A percentile compares a stretch with the other conserved stretches of the same genome.
These are phyloP conservation scores for Obba rivulosa DNA, from an alignment of 768 basidiomycete genomes.

Conservation along the genomic window DNA sequence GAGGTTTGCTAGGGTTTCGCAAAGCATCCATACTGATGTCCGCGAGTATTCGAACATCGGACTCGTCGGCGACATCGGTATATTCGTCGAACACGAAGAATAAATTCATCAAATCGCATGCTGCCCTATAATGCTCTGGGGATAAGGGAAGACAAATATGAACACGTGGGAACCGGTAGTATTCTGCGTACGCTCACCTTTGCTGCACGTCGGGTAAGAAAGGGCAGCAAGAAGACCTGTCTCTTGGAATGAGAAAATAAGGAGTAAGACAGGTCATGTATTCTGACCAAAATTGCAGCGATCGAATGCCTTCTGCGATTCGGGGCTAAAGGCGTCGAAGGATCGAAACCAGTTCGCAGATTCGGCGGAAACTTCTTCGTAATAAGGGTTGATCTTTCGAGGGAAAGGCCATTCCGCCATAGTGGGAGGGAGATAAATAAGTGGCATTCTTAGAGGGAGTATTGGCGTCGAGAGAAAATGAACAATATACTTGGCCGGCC, in stretches of 20 bases:
- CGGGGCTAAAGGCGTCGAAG: constrained; percentile 21
- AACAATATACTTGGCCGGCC: too few relatives aligned
- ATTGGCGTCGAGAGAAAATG: too few relatives aligned
- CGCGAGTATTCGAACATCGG: constrained; percentile 3
- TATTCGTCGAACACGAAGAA: constrained; percentile 24
- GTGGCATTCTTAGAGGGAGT: too few relatives aligned
- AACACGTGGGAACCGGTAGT: too few relatives aligned
- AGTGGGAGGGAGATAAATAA: constrained; percentile 21
- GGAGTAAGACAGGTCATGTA: neutral
- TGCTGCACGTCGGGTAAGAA: constrained; percentile 6
- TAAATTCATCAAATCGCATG: constrained; percentile 19
- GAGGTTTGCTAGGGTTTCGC: constrained; percentile 12
- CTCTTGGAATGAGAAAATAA: neutral
- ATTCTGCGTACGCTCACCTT: too few relatives aligned
- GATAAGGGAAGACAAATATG: too few relatives aligned
- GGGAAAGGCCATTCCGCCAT: constrained; percentile 27
- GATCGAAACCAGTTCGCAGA: constrained; percentile 23
- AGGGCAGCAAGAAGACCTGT: constrained; percentile 6
- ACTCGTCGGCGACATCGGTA: constrained; percentile 9
- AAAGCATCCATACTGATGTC: constrained; percentile 19
- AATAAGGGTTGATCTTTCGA: constrained; percentile 23
- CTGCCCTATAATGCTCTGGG: constrained; percentile 1
- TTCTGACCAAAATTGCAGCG: constrained; percentile 16
- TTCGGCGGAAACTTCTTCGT: constrained; percentile 20
- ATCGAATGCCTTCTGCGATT: constrained; percentile 23